Conservation (phyloP, 768 basidiomycete genomes). For the Asterophora parasitica region DNA sequence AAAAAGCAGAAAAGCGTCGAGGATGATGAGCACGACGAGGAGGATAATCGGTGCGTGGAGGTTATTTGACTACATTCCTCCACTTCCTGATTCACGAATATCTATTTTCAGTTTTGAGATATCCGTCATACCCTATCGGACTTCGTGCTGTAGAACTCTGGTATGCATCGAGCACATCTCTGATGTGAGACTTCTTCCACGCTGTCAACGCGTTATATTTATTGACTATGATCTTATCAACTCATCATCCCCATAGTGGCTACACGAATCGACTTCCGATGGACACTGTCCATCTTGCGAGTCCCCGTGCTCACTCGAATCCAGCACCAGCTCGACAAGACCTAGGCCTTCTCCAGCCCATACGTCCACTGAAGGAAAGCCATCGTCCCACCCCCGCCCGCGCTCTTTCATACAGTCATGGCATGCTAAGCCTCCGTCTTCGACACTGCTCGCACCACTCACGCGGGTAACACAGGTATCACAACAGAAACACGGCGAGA, state of each 20-base stretch:
- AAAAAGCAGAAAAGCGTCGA: background rate
- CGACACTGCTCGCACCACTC: background rate
- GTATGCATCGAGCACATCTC: constrained; percentile 14
- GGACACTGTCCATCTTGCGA: constrained; percentile 16
- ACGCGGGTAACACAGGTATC: too few species aligned
- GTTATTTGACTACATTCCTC: too few species aligned
- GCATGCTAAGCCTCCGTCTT: background rate
- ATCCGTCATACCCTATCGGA: constrained; percentile 13
- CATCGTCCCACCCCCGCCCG: background rate
- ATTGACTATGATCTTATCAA: background rate
- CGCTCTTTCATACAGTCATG: background rate
- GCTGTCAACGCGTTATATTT: background rate
- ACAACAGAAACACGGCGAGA: too few species aligned
- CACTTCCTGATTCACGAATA: background rate
- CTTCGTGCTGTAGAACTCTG: constrained; percentile 11
- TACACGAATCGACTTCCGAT: constrained; percentile 10
- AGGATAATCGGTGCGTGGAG: constrained; percentile 2
- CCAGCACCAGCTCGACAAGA: background rate
- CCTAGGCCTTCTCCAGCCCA: background rate
- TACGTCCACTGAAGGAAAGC: background rate
- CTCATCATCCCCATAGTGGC: constrained; percentile 7
- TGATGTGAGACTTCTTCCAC: constrained; percentile 8
- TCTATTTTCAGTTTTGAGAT: constrained; percentile 11
- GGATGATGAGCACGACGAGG: background rate
- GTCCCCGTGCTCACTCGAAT: constrained; percentile 6